Percentiles rank a stretch among this genome's conserved stretches.
These are phyloP conservation scores for Suaeda aralocaspica DNA, from an alignment of 148 eudicot genomes.

Conservation along the genomic window DNA sequence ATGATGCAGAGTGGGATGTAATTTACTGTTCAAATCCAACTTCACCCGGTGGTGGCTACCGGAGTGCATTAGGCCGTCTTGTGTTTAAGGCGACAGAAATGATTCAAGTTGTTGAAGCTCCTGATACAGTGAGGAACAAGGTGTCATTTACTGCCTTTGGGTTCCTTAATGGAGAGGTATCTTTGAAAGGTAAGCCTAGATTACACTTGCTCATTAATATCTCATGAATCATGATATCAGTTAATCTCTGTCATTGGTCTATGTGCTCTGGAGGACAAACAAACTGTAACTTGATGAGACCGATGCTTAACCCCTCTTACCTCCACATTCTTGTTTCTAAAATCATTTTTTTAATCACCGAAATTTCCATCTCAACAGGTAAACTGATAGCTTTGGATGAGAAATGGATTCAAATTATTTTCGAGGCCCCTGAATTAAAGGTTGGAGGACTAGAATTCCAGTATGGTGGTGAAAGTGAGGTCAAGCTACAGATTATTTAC, in stretches of 20 bases:
- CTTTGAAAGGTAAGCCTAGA: slow-evolving; percentile 59
- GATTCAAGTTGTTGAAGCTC: slow-evolving; percentile 89
- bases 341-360: background rate
- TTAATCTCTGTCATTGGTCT: too few species aligned
- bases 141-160: slow-evolving; percentile 79
- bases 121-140: slow-evolving; percentile 69
- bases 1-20: slow-evolving; percentile 87
- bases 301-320: too few species aligned
- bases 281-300: too few species aligned
- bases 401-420: slow-evolving; percentile 85
- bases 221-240: background rate
- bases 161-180: slow-evolving; percentile 85
- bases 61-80: slow-evolving; percentile 86
- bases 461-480: slow-evolving; percentile 91
- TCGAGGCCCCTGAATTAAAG: slow-evolving; percentile 80
- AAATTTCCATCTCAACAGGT: slow-evolving; percentile 38
- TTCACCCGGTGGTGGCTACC: slow-evolving; percentile 94
- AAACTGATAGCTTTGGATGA: slow-evolving; percentile 78
- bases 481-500: slow-evolving; percentile 84
- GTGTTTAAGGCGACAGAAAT: slow-evolving; percentile 83
- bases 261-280: too few species aligned
- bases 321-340: background rate
- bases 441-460: slow-evolving; percentile 64
- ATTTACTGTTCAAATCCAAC: slow-evolving; percentile 92
- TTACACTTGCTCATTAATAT: slow-evolving; percentile 6